Conservation (phyloP, 2,329 filamentous ascomycete species). For the Tolypocladium album region DNA sequence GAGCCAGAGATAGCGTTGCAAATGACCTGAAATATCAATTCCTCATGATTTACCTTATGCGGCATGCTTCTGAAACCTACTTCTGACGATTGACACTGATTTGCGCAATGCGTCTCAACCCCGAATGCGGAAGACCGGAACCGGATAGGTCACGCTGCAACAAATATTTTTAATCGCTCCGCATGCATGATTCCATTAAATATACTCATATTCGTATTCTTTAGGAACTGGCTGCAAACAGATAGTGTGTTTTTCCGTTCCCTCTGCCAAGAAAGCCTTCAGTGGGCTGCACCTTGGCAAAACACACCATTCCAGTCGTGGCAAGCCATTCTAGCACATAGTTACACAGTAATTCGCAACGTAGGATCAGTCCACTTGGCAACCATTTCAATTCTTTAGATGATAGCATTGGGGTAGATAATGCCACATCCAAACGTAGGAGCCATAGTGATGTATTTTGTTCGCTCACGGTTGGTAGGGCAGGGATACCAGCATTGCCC, state of each 20-base stretch:
- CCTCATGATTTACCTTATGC: neutral
- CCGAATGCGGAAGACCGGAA: neutral
- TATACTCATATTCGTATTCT: too few relatives aligned
- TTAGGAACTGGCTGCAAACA: too few relatives aligned
- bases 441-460: neutral
- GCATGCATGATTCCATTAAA: too few relatives aligned
- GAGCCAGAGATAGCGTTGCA: too few relatives aligned
- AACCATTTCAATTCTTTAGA: neutral
- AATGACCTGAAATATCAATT: neutral
- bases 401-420: neutral
- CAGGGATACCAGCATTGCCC: neutral
- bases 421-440: neutral
- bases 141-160: neutral
- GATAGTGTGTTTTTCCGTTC: neutral
- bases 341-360: too few relatives aligned
- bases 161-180: neutral
- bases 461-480: neutral
- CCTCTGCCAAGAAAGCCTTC: too few relatives aligned
- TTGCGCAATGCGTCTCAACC: neutral
- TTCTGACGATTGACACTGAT: neutral
- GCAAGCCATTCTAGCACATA: neutral
- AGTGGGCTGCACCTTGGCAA: too few relatives aligned
- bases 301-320: too few relatives aligned
- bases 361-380: neutral
- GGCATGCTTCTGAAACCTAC: neutral